These are phyloP conservation scores for Cryphonectria nitschkei DNA, from an alignment of 2,329 filamentous ascomycete genomes.

Conservation along the genomic window DNA sequence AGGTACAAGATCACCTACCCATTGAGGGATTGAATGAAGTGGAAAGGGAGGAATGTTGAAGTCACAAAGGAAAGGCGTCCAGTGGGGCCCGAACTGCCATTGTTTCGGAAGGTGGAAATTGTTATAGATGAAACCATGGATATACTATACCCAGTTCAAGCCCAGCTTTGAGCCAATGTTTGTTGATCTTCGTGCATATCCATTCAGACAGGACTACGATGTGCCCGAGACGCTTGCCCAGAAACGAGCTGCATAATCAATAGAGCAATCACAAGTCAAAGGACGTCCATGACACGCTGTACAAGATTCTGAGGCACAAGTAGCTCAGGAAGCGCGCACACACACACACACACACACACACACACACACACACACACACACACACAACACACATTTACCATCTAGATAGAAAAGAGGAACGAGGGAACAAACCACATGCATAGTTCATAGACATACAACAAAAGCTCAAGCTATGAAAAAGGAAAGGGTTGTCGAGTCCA, in stretches of 20 bases:
- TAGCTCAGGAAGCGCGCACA: not conserved
- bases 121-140: not conserved
- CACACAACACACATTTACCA: too few species aligned
- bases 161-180: not conserved
- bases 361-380: too few species aligned
- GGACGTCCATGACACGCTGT: not conserved
- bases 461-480: not conserved
- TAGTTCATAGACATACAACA: not conserved
- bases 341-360: too few species aligned
- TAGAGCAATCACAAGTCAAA: not conserved
- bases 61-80: not conserved
- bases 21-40: not conserved
- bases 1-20: not conserved
- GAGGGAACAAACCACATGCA: not conserved
- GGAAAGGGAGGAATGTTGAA: not conserved
- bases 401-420: not conserved
- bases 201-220: not conserved
- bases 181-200: not conserved
- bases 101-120: not conserved
- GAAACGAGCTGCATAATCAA: not conserved
- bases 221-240: not conserved
- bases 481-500: too few species aligned
- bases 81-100: not conserved
- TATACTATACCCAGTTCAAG: not conserved
- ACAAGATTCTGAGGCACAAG: not conserved